Conservation (phyloP, 179 eudicot genomes). For the Carnegiea gigantea region DNA sequence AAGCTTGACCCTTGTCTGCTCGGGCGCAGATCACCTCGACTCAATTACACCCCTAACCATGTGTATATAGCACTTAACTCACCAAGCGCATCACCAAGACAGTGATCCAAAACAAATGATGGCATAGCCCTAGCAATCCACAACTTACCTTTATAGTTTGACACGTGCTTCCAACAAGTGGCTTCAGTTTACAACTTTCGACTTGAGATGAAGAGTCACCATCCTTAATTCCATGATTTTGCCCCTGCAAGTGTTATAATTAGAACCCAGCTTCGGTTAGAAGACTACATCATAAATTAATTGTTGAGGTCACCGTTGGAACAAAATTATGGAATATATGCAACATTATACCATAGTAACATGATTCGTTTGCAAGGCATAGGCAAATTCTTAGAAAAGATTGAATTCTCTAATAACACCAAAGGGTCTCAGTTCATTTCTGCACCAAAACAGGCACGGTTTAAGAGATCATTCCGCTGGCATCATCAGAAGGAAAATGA, state of each 20-base stretch:
- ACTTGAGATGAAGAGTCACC: slow-evolving; percentile 41
- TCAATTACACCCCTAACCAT: background rate
- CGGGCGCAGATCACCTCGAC: background rate
- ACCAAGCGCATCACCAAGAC: background rate
- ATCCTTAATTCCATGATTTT: slow-evolving; percentile 35
- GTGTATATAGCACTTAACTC: background rate
- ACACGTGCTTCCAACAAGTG: slow-evolving; percentile 39
- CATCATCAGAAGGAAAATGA: background rate
- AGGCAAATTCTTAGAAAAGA: background rate
- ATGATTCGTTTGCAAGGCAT: background rate
- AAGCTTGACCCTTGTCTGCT: background rate
- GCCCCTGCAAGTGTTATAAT: slow-evolving; percentile 36
- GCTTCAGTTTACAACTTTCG: slow-evolving; percentile 44
- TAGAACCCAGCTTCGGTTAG: background rate
- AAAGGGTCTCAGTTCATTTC: background rate
- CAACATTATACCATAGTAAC: background rate
- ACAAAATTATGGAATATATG: background rate
- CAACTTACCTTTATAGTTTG: slow-evolving; percentile 35
- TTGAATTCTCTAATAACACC: background rate
- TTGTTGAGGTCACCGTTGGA: background rate
- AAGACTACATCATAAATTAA: background rate
- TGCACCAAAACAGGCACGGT: background rate
- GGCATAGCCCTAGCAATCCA: background rate
- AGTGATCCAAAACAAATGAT: background rate
- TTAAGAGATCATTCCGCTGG: background rate